Evolutionary conservation across 1,139 yeast species (phyloP), one percentile per base, ranked within the genome.

Genomic region (Ashbya aceris): DNA sequence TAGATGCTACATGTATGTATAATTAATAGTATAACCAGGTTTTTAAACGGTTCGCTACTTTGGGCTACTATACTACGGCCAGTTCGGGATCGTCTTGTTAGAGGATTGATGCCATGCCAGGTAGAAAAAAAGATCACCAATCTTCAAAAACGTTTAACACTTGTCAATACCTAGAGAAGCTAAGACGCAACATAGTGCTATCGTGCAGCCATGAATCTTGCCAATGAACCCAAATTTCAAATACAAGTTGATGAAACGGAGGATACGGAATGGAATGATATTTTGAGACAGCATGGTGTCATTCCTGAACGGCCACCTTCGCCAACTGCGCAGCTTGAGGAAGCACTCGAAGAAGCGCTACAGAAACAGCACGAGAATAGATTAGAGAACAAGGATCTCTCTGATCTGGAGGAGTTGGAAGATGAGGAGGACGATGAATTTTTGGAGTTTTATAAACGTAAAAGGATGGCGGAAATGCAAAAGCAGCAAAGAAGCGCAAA

Each of bases 201-300:
- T 17, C 6, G 31, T 29, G 13, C 5, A n/a, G 13, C 31, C 12
- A 34, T 34, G 37, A 34, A 34, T 23, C 14, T 23, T n/a, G 29
- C 29, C 45, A 58, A 58, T 45, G 64, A 60, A 28, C 64, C 64
- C 12, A 52, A 54, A 58, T 55, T 61, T 43, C 65, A 83, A 54
- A 93, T 87, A 40, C 89, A 87, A 64, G 96, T 89, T 43, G 89
- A 91, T 64, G 96, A 96, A 30, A 77, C 76, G 49, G 98, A 91
- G 64, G 99, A 91, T 60, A 91, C 98, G 1, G 98, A 91, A 62
- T 91, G 99, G 98, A 91, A 91, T 60, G 99, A 91, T 64, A 87
- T 91, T 50, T 71, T 91, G 38, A 70, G 99, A 49, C 74, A 77
- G 6, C 86, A 89, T 50, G 97, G 97, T 9, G 78, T 91, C 48